phyloP scores from a whole-genome alignment of 2,329 filamentous ascomycete genomes.

The Aulographum hederae region DNA sequence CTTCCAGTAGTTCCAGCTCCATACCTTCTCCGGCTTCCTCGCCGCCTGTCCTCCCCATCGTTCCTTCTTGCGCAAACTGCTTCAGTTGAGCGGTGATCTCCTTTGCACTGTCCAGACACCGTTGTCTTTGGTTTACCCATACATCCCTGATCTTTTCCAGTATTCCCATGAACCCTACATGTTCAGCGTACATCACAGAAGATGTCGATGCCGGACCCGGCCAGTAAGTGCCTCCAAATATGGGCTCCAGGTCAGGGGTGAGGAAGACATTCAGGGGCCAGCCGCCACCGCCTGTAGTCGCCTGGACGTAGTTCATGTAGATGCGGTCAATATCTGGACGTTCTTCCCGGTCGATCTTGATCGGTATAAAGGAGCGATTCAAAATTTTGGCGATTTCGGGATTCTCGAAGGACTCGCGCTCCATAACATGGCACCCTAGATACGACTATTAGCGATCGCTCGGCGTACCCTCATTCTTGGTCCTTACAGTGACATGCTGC shows the following conservation, averaged over 20 bases:
- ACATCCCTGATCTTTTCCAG: constrained; percentile 54
- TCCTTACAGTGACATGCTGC: constrained; percentile 78
- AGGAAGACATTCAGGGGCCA: constrained; percentile 97
- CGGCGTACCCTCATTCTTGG: neutral
- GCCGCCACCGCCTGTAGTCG: constrained; percentile 73
- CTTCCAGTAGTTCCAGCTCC: constrained; percentile 80
- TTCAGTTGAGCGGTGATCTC: constrained; percentile 66
- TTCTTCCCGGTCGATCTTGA: constrained; percentile 87
- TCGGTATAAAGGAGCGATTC: constrained; percentile 75
- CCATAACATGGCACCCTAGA: constrained; percentile 59
- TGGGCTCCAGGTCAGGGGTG: constrained; percentile 78
- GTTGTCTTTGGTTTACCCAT: constrained; percentile 71
- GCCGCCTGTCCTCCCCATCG: constrained; percentile 24
- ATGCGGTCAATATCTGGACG: constrained; percentile 86
- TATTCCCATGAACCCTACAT: constrained; percentile 49
- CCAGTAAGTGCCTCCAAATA: constrained; percentile 96
- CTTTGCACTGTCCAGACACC: constrained; percentile 66
- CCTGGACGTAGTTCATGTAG: constrained; percentile 97
- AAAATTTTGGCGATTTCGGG: constrained; percentile 61
- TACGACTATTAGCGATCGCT: neutral
- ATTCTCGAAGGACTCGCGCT: constrained; percentile 78
- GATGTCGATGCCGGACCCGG: constrained; percentile 31
- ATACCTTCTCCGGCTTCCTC: constrained; percentile 29
- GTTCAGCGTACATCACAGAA: neutral
- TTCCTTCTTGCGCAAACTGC: constrained; percentile 80